Percentiles rank a stretch among this genome's conserved stretches.
phyloP scores from a whole-genome alignment of 1,284 basidiomycete species.

The Ganoderma resinaceum region DNA sequence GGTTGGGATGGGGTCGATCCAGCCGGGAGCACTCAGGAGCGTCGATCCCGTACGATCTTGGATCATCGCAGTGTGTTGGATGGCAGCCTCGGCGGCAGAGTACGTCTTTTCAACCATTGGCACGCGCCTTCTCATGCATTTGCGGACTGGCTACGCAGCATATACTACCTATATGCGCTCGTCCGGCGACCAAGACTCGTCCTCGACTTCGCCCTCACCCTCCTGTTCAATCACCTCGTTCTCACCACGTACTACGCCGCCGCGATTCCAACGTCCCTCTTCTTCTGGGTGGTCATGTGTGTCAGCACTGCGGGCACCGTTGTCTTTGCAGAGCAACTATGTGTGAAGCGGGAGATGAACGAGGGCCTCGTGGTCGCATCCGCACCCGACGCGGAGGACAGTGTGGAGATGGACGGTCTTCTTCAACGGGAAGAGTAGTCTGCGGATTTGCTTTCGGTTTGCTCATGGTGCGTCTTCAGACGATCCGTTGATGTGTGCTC shows the following conservation, averaged over 20 bases:
- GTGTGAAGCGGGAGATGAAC: constrained; percentile 91
- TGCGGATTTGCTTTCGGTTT: constrained; percentile 1
- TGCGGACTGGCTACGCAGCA: constrained; percentile 53
- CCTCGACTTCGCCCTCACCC: constrained; percentile 92
- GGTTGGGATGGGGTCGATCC: constrained; percentile 63
- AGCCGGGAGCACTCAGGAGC: constrained; percentile 58
- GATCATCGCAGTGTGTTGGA: constrained; percentile 88
- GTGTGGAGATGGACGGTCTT: constrained; percentile 68
- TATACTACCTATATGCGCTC: constrained; percentile 87
- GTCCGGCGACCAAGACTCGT: constrained; percentile 92
- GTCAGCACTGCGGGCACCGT: constrained; percentile 80
- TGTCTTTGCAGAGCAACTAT: constrained; percentile 88
- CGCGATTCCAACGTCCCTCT: constrained; percentile 86
- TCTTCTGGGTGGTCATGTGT: constrained; percentile 86
- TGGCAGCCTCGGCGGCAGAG: constrained; percentile 82
- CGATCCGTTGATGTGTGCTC: background rate
- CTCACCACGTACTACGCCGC: constrained; percentile 92
- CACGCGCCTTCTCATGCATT: constrained; percentile 1
- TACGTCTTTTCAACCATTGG: background rate
- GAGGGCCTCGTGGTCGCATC: constrained; percentile 77
- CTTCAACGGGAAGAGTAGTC: constrained; percentile 42
- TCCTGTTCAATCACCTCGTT: constrained; percentile 90
- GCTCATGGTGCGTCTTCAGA: constrained; percentile 6
- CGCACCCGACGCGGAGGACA: constrained; percentile 44
- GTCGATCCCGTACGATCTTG: constrained; percentile 84